Percentiles rank a stretch among this genome's conserved stretches.
Conservation (phyloP, 306 rosid species). For the Erythrophleum fordii region DNA sequence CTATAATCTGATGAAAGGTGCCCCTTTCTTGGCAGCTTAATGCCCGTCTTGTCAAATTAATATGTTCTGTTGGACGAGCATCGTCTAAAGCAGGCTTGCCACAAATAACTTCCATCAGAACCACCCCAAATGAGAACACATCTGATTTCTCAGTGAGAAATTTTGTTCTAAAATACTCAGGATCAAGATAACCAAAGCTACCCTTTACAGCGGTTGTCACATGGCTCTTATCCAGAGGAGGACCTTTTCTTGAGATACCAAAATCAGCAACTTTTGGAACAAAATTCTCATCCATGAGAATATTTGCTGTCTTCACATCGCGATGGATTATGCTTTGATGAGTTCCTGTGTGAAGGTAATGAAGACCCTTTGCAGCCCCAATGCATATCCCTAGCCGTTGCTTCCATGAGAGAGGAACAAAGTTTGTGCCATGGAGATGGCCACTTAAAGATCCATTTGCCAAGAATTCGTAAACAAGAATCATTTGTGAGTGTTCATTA, state of each 20-base stretch:
- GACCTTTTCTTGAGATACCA: constrained; percentile 92
- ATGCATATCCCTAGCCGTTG: constrained; percentile 89
- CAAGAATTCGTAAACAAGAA: constrained; percentile 94
- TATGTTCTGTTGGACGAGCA: constrained; percentile 58
- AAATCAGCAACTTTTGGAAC: constrained; percentile 95
- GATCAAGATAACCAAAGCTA: constrained; percentile 94
- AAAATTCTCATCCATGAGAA: constrained; percentile 86
- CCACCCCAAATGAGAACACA: constrained; percentile 94
- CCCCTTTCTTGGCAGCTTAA: constrained; percentile 44
- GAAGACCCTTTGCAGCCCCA: constrained; percentile 94
- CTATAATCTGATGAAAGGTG: constrained; percentile 83
- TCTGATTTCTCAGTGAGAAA: constrained; percentile 92
- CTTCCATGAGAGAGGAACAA: constrained; percentile 84
- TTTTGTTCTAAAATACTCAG: constrained; percentile 83
- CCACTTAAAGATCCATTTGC: constrained; percentile 92
- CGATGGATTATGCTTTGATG: constrained; percentile 83
- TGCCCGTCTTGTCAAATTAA: constrained; percentile 52
- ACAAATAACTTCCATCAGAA: constrained; percentile 79
- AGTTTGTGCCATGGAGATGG: constrained; percentile 84
- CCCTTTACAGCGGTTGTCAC: constrained; percentile 96
- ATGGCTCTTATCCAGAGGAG: constrained; percentile 86
- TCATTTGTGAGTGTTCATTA: constrained; percentile 88
- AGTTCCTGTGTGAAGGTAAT: constrained; percentile 91
- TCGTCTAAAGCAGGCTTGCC: constrained; percentile 53
- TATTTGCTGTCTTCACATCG: constrained; percentile 94